Conservation (phyloP, 2,329 filamentous ascomycete species). For the Colletotrichum sp. region DNA sequence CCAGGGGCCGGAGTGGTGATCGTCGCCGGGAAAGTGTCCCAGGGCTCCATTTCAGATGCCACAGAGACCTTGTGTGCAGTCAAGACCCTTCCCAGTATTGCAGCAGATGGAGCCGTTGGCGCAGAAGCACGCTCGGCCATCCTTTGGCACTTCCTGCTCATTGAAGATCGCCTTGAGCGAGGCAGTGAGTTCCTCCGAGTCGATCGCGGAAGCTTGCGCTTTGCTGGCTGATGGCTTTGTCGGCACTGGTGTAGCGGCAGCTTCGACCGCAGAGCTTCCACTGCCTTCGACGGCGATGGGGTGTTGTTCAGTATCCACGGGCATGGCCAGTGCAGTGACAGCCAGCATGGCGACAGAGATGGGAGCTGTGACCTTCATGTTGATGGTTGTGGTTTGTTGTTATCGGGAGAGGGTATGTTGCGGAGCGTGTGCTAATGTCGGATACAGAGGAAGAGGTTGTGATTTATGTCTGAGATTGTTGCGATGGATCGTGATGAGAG, state of each 20-base stretch:
- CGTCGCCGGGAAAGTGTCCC: not conserved
- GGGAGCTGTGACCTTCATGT: not conserved
- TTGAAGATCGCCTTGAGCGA: not conserved
- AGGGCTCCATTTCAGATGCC: slow-evolving; percentile 24
- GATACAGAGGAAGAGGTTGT: not conserved
- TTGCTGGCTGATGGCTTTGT: not conserved
- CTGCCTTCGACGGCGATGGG: not conserved
- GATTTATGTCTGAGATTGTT: not conserved
- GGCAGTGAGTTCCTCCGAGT: not conserved
- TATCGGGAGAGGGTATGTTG: not conserved
- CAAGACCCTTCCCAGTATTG: slow-evolving; percentile 21
- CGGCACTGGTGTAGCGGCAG: not conserved
- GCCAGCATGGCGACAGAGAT: not conserved
- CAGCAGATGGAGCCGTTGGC: slow-evolving; percentile 32
- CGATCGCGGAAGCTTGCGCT: not conserved
- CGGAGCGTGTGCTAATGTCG: not conserved
- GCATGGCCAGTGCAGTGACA: not conserved
- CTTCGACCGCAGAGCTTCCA: not conserved
- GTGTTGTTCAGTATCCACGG: not conserved
- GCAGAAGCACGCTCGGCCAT: slow-evolving; percentile 28
- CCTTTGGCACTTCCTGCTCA: not conserved
- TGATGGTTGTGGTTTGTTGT: not conserved
- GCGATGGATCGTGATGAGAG: not conserved
- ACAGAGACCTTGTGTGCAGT: slow-evolving; percentile 33
- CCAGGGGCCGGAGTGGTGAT: not conserved